These are phyloP conservation scores for Glycine latifolia DNA, from an alignment of 306 rosid species.

Conservation along the genomic window DNA sequence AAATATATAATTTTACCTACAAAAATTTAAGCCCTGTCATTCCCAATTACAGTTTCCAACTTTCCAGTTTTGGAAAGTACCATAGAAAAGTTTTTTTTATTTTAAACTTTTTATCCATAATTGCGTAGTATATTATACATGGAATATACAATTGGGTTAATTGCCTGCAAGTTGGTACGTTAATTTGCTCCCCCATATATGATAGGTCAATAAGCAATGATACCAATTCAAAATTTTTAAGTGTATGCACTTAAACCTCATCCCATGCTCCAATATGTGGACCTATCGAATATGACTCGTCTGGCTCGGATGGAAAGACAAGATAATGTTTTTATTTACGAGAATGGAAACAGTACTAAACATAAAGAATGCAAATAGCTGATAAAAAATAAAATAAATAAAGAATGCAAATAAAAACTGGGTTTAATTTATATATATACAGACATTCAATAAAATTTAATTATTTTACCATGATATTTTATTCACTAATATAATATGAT, in stretches of 20 bases:
- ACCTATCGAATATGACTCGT: slow-evolving; percentile 33
- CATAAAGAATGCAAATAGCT: too few relatives aligned
- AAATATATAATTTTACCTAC: background rate
- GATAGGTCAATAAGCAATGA: slow-evolving; percentile 25
- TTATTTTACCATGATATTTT: too few relatives aligned
- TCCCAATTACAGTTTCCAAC: too few relatives aligned
- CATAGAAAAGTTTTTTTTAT: background rate
- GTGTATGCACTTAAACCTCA: slow-evolving; percentile 48
- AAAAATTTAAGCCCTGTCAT: background rate
- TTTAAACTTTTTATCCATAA: background rate
- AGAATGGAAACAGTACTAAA: background rate
- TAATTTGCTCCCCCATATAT: background rate
- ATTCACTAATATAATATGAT: too few relatives aligned
- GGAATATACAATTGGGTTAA: slow-evolving; percentile 3
- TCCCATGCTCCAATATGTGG: slow-evolving; percentile 25
- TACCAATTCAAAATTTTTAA: background rate
- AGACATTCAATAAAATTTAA: too few relatives aligned
- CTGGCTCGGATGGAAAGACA: background rate
- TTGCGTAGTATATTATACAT: too few relatives aligned
- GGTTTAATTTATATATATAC: too few relatives aligned
- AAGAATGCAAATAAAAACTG: too few relatives aligned
- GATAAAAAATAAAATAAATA: too few relatives aligned
- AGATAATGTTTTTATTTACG: background rate
- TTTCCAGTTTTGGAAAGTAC: too few relatives aligned
- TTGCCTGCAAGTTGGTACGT: slow-evolving; percentile 37